A percentile compares a stretch with the other conserved stretches of the same genome.
These are phyloP conservation scores for Arbutus unedo DNA, from an alignment of 148 eudicot species.

Conservation along the genomic window DNA sequence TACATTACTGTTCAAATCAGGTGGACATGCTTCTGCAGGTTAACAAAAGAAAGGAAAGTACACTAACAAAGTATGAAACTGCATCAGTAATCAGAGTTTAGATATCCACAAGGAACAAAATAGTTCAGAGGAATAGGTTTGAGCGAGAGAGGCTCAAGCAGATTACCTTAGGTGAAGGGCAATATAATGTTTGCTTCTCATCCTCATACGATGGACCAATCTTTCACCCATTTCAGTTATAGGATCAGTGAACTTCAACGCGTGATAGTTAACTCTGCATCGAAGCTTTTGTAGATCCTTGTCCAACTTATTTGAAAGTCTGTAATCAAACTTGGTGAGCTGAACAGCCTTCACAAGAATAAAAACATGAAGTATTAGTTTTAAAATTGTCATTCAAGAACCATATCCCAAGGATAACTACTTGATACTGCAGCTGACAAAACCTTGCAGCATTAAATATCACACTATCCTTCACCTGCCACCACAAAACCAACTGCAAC, in stretches of 20 bases:
- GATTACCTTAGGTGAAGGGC: slow-evolving; percentile 89
- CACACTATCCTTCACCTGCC: neutral
- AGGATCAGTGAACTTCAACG: slow-evolving; percentile 70
- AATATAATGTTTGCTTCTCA: slow-evolving; percentile 69
- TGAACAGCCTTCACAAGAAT: slow-evolving; percentile 68
- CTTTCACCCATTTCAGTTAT: slow-evolving; percentile 69
- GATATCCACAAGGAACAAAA: neutral
- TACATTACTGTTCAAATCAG: neutral
- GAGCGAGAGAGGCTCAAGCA: neutral
- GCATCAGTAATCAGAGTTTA: neutral
- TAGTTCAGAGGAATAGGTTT: neutral
- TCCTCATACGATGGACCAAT: slow-evolving; percentile 74
- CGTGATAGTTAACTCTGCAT: slow-evolving; percentile 93
- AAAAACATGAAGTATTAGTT: slow-evolving; percentile 23
- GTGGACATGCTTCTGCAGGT: neutral
- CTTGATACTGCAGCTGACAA: slow-evolving; percentile 1
- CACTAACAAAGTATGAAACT: neutral
- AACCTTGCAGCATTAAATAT: neutral
- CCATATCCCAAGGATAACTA: neutral
- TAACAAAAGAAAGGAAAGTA: slow-evolving; percentile 7
- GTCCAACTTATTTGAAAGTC: slow-evolving; percentile 84
- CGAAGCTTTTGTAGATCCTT: slow-evolving; percentile 91
- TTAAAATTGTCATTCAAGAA: neutral
- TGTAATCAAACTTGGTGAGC: slow-evolving; percentile 91
- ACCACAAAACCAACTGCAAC: neutral